Percentiles rank a stretch among this genome's conserved stretches.
Conservation (phyloP, 257 asterid species). For the Oldenlandia corymbosa region DNA sequence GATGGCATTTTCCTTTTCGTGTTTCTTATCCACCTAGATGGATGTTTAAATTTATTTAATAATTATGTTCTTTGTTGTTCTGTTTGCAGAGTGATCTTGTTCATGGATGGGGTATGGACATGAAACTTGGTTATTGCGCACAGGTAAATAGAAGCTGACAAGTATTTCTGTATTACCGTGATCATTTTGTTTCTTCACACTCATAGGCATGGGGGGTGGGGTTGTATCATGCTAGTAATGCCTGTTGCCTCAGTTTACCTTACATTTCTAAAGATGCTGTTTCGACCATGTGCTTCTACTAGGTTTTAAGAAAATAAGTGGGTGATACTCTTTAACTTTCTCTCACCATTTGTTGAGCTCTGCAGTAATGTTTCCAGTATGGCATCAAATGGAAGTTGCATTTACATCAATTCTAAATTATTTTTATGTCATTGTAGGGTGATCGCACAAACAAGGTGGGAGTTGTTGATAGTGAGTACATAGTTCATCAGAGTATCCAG, state of each 20-base stretch:
- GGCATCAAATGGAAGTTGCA: neutral
- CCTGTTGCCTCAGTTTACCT: too few species aligned
- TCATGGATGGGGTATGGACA: constrained; percentile 99
- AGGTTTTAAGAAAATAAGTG: neutral
- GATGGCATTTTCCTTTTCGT: neutral
- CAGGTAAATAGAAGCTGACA: constrained; percentile 42
- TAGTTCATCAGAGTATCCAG: constrained; percentile 96
- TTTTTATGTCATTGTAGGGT: constrained; percentile 45
- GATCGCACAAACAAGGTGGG: constrained; percentile 87
- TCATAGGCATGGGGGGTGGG: too few species aligned
- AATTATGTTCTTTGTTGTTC: neutral
- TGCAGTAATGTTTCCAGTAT: neutral
- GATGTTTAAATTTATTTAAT: constrained; percentile 6
- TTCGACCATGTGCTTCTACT: neutral
- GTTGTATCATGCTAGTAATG: too few species aligned
- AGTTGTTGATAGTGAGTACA: constrained; percentile 84
- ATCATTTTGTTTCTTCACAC: too few species aligned
- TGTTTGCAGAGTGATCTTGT: constrained; percentile 89
- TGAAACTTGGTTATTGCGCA: constrained; percentile 96
- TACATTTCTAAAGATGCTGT: too few species aligned
- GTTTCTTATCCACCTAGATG: constrained; percentile 10
- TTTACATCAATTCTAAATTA: neutral
- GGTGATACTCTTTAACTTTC: neutral
- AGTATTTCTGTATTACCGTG: too few species aligned
- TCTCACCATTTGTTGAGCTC: neutral